Base-by-base conservation (phyloP, 768 basidiomycete species). In the Suillus discolor region DNA sequence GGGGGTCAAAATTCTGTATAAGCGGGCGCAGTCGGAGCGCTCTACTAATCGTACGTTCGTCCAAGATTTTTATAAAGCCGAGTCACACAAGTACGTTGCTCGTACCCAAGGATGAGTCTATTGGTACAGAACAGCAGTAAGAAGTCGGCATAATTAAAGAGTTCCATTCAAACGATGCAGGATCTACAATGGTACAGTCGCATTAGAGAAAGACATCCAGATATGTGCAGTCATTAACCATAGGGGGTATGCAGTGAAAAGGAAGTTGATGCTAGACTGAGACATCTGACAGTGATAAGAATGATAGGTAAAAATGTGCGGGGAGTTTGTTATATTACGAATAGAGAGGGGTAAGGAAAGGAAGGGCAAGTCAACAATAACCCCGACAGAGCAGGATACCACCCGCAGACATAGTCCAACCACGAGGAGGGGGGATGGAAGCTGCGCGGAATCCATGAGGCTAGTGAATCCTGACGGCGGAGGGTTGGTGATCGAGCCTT, bases 401-500 rank as follows among this genome's bases (percentile, higher is more conserved):
- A 65, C 66, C 45, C 47, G 63, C 64, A 72, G 38, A 66, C 68
- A 70, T 72, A 49, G 69, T 61, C 66, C 45, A 67, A 42, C 68
- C 72, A 74, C 68, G 74, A 70, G 70, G 72, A 66, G 42, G 63
- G 62, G 66, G 66, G 63, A 70, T 65, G 75, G 66, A 53, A 67
- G 63, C 75, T 68, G 67, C 74, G 75, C 73, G 75, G 70, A 70
- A 71, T 70, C 76, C 80, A 79, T 66, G 79, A 78, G 79, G 79
- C 74, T 67, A 62, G 23, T 66, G 49, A 55, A 61, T 59, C 16
- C 68, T 62, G 63, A 45, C 62, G 61, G 20, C 6, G 62, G 15
- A 41, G 38, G 41, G 61, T 61, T 63, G 54, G 64, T 53, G 65
- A n/a, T 59, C 6, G 60, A 20, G 39, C 36, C n/a, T 70, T 70